Percentiles rank a stretch among this genome's conserved stretches.
These are phyloP conservation scores for Linum lewisii DNA, from an alignment of 345 rosid species.

Conservation along the genomic window DNA sequence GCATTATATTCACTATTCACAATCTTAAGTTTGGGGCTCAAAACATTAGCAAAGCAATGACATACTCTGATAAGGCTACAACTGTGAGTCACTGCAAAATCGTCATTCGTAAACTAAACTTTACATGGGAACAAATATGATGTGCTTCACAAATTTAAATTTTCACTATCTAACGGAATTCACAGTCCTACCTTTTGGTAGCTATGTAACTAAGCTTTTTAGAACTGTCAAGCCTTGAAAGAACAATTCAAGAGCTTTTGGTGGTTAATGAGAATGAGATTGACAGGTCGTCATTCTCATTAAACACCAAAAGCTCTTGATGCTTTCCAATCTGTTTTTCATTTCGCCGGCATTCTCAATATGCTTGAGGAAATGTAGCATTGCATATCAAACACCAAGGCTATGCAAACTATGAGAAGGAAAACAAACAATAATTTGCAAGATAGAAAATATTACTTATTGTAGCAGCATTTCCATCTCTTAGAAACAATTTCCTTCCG, in stretches of 20 bases:
- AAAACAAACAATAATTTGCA: too few relatives aligned
- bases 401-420: too few relatives aligned
- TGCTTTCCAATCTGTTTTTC: background rate
- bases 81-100: constrained; percentile 40
- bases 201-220: too few relatives aligned
- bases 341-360: background rate
- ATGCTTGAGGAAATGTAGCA: background rate
- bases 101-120: background rate
- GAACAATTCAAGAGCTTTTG: background rate
- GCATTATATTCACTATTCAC: constrained; percentile 82
- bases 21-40: constrained; percentile 79
- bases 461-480: too few relatives aligned
- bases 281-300: too few relatives aligned
- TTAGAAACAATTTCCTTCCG: background rate
- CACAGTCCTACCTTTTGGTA: too few relatives aligned
- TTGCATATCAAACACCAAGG: too few relatives aligned
- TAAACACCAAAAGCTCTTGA: background rate
- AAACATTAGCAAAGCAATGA: constrained; percentile 74
- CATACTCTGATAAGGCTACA: constrained; percentile 71
- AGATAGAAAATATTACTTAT: too few relatives aligned
- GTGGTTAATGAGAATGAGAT: too few relatives aligned
- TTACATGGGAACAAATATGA: too few relatives aligned
- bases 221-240: background rate
- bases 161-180: too few relatives aligned
- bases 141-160: too few relatives aligned